These are phyloP conservation scores for Marchantia paleacea DNA, from an alignment of 225 moss, liverwort and hornwort species.

Conservation along the genomic window DNA sequence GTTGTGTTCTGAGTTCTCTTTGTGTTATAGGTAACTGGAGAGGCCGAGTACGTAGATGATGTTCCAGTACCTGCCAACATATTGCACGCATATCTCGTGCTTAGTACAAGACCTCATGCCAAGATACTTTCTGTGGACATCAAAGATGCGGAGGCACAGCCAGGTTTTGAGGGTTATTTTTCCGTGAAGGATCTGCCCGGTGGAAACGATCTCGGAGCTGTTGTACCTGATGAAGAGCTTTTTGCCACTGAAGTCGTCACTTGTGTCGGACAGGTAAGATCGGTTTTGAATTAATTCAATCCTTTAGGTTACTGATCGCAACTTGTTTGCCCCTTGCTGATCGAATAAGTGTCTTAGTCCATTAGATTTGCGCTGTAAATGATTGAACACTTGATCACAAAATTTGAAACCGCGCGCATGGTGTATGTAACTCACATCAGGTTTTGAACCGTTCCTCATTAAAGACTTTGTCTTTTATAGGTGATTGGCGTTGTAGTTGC, in stretches of 20 bases:
- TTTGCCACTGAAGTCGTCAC: conserved; percentile 71
- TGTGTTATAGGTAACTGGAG: conserved; percentile 70
- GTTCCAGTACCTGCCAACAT: conserved; percentile 61
- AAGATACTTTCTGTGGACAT: conserved; percentile 70
- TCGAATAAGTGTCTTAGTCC: too few relatives aligned
- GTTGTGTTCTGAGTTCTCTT: not conserved
- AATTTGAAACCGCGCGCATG: not conserved
- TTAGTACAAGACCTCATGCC: conserved; percentile 85
- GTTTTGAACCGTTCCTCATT: not conserved
- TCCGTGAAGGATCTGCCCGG: conserved; percentile 76
- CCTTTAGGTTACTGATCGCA: not conserved
- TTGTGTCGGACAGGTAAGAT: conserved; percentile 73
- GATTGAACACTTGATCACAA: too few relatives aligned
- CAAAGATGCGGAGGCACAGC: conserved; percentile 57
- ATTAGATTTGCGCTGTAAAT: too few relatives aligned
- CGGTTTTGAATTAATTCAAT: too few relatives aligned
- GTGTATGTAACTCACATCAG: not conserved
- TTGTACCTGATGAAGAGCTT: conserved; percentile 77
- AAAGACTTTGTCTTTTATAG: conserved; percentile 16
- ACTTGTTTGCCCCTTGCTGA: not conserved
- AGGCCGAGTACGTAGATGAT: conserved; percentile 95
- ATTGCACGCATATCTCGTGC: conserved; percentile 74
- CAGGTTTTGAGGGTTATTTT: conserved; percentile 77
- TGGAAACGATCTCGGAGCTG: conserved; percentile 79
- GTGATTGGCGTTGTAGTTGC: conserved; percentile 85